Base-by-base conservation (phyloP, 306 rosid species). In the Sophora flavescens region DNA sequence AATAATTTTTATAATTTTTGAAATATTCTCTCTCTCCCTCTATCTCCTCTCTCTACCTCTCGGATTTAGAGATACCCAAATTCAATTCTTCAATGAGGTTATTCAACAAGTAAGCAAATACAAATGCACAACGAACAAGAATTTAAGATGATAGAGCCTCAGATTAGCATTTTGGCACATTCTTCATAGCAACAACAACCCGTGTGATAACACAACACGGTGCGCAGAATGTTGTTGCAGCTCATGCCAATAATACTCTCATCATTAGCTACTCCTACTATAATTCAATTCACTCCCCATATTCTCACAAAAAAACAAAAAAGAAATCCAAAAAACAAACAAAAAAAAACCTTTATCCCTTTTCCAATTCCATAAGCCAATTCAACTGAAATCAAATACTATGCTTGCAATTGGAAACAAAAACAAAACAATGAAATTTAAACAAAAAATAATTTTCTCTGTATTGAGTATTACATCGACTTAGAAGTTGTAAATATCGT, bases 121-220 rank as follows among this genome's bases (percentile, higher is more conserved):
- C 3, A 8, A 9, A 42, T 8, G 2, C 12, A 11, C 6, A 63
- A 30, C 8, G 47, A 70, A 68, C 14, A 44, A 39, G 1, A 28
- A 26, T 3, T 4, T 1, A 59, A 16, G 4, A 28, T 1, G 33
- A 14, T 3, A 8, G 6, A 58, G 88, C 89, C 86, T 91, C 95
- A 88, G 91, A 89, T 92, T 91, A 89, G 95, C 95, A 89, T 91
- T 13, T 79, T 76, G 93, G 84, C 97, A 89, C 90, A 88, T 88
- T 91, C 90, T 45, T 76, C 97, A 71, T 82, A 2, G 89, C 88
- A 39, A 78, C 79, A 72, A 86, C 91, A 84, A 83, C 87, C 87
- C 92, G 81, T 72, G 92, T 60, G 60, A 6, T 6, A 71, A 77
- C 62, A 61, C 51, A 57, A 84, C 89, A 80, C 73, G 78, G 77